Evolutionary conservation across 2,329 filamentous ascomycete genomes (phyloP), one percentile per base, ranked within the genome.

Genomic region (Fusarium napiforme): DNA sequence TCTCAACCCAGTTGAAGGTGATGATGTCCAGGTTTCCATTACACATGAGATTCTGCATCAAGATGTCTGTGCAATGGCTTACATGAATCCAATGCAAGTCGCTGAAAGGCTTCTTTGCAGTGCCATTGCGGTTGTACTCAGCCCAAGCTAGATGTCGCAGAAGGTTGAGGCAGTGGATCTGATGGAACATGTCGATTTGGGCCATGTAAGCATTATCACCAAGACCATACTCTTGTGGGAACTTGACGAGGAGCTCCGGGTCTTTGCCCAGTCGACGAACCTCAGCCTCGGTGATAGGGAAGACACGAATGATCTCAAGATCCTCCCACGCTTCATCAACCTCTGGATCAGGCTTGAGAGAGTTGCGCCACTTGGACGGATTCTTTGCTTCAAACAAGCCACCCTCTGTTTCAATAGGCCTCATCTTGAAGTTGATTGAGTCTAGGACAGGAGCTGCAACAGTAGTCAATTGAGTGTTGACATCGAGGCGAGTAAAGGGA

Each of bases 321-420:
- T 66, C 60, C 7, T 66, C 64, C 64, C 64, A 66, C 14, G 64
- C 64, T 18, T 58, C 60, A 42, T 66, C 64, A 14, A 66, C 64
- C 12, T 32, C 26, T 3, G 49, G 37, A 19, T 66, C 64, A 4
- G 64, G 64, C 6, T 49, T 43, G 8, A 66, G 19, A 0, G 60
- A 28, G 11, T 66, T 66, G 21, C 64, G 60, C 64, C 64, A 66
- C 11, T 57, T 57, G 4, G 64, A 58, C 1, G 64, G 64, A 7
- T 64, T 64, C n/a, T 66, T 64, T 1, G 64, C 64, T 16, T 66
- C 64, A 10, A 66, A 66, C 2, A 66, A 50, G 8, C 64, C 64
- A 23, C 64, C 64, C 14, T 66, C 64, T 3, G 23, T 43, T 11
- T 65, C 60, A 28, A 28, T 49, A 3, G 64, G 23, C 2, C 0